Base-by-base conservation (phyloP, 31 red algal species). In the Endocladia muricata region DNA sequence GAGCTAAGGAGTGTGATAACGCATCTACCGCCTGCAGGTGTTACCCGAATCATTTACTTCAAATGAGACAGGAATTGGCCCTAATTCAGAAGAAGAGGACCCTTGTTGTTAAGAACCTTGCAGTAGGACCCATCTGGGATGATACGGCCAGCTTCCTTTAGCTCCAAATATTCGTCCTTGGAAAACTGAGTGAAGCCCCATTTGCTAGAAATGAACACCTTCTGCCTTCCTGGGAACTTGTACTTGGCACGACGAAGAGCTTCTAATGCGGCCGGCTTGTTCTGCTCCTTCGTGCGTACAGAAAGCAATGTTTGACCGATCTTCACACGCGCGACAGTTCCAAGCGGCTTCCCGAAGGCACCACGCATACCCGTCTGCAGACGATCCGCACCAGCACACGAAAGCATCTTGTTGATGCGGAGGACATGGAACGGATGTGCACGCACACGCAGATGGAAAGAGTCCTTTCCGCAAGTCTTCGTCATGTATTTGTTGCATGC, bases 321-420 rank as follows among this genome's bases (percentile, higher is more conserved):
- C 33, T 94, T 91, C 7, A 99, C 93, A 55, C 97, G 89, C 19
- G 97, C 97, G 15, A 96, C 97, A 35, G 85, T 94, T 38, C 97
- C 97, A 30, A 96, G 74, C 3, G 97, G 97, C 89, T 99, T 99
- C 42, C 97, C 97, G 81, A 96, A 99, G 26, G 97, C 93, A 55
- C 90, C 89, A 36, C 97, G 84, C 97, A 99, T 99, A 32, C 97
- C 97, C 29, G 97, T 96, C 55, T 96, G 93, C 57, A 99, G 76
- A 31, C 97, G 78, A 96, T 99, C 97, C 33, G 97, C 97, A 31
- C 97, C 97, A 25, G 97, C 97, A 70, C 97, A 99, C 37, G 97
- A 99, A 88, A 99, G 91, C 97, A 99, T 99, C 85, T 99, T 99
- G 78, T 99, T 99, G 79, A 96, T 96, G 41, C 97, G 93, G 29